phyloP scores from a whole-genome alignment of 176 grass and related monocot species.

The Juncus inflexus region DNA sequence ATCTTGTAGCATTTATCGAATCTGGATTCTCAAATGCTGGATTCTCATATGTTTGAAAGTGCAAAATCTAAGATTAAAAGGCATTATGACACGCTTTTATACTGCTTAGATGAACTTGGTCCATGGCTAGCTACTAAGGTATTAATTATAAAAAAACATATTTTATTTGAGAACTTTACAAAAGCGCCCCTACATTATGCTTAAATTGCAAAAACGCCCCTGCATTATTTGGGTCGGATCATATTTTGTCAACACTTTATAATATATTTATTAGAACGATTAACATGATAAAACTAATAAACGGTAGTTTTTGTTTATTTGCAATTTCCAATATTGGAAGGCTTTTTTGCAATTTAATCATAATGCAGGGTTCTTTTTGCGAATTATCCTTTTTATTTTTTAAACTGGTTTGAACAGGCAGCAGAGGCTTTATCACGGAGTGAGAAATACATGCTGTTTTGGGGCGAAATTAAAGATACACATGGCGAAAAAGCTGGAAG shows the following conservation, averaged over 20 bases:
- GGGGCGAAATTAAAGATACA: slow-evolving; percentile 45
- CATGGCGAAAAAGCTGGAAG: slow-evolving; percentile 36
- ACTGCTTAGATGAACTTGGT: slow-evolving; percentile 56
- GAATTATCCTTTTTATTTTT: slow-evolving; percentile 25
- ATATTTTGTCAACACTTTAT: no score
- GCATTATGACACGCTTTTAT: slow-evolving; percentile 37
- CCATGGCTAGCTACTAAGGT: slow-evolving; percentile 64
- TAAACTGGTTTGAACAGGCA: slow-evolving; percentile 42
- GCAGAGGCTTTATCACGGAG: slow-evolving; percentile 46
- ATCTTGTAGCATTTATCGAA: slow-evolving; percentile 53
- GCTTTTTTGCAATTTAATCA: no score
- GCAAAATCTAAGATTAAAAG: slow-evolving; percentile 35
- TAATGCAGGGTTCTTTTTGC: neutral
- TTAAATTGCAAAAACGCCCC: no score
- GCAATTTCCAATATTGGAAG: no score
- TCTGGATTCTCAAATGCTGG: slow-evolving; percentile 32
- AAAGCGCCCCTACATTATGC: no score
- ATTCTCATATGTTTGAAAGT: slow-evolving; percentile 20
- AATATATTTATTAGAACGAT: no score
- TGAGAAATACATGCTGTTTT: slow-evolving; percentile 46
- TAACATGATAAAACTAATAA: no score
- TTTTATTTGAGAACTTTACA: no score
- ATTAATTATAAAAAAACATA: neutral
- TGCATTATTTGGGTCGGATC: no score
- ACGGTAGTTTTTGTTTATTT: no score